These are phyloP conservation scores for Saturnispora mendoncae DNA, from an alignment of 805 yeast genomes.

Conservation along the genomic window DNA sequence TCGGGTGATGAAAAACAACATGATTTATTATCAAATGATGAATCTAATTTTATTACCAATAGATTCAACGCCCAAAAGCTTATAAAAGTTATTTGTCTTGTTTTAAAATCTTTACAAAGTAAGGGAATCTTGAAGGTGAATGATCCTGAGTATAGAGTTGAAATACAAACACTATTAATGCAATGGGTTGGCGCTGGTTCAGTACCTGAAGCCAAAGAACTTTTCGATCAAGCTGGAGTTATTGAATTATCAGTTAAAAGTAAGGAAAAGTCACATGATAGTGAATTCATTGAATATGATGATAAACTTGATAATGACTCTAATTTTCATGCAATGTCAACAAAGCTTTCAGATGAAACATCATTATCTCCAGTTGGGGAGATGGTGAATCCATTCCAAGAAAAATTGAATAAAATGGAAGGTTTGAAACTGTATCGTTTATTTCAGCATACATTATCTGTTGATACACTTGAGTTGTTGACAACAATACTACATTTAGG, in stretches of 20 bases:
- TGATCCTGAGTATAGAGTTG: constrained; percentile 47
- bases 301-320: neutral
- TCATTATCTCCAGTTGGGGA: neutral
- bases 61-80: constrained; percentile 30
- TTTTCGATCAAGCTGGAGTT: constrained; percentile 30
- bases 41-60: constrained; percentile 25
- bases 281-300: neutral
- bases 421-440: constrained; percentile 6
- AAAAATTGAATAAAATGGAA: constrained; percentile 3
- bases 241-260: neutral
- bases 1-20: constrained; percentile 14
- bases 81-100: constrained; percentile 50
- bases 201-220: constrained; percentile 52
- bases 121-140: constrained; percentile 34
- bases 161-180: constrained; percentile 50
- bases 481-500: constrained; percentile 18
- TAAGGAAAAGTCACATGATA: too few relatives aligned
- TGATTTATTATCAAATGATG: constrained; percentile 10
- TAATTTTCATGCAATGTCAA: neutral
- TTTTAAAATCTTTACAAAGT: constrained; percentile 46
- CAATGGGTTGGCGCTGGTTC: constrained; percentile 50
- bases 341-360: constrained; percentile 1
- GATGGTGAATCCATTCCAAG: neutral
- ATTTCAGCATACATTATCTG: constrained; percentile 7
- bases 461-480: constrained; percentile 13